These are phyloP conservation scores for Salix koriyanagi DNA, from an alignment of 345 rosid species.

Conservation along the genomic window DNA sequence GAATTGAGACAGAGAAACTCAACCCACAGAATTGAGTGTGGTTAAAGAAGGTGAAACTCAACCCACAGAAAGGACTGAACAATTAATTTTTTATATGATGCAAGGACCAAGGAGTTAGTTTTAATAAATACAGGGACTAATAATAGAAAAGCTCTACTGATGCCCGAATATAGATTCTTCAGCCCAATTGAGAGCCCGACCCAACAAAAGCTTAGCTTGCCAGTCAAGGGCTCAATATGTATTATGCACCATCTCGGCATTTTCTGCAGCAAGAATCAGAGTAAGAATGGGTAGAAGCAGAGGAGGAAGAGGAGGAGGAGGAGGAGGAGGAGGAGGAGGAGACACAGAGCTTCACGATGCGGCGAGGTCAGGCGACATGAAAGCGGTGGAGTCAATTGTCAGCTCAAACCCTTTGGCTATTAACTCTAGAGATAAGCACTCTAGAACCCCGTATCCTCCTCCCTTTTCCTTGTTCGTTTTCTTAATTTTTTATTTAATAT, in stretches of 20 bases:
- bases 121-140: too few species aligned
- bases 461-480: not conserved
- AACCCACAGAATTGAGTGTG: too few species aligned
- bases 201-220: not conserved
- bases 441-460: slow-evolving; percentile 92
- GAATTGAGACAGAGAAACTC: too few species aligned
- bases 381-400: slow-evolving; percentile 52
- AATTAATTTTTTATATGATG: too few species aligned
- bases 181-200: not conserved
- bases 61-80: too few species aligned
- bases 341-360: slow-evolving; percentile 63
- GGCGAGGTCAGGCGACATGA: slow-evolving; percentile 87
- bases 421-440: slow-evolving; percentile 92
- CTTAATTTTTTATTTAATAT: not conserved
- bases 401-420: slow-evolving; percentile 59
- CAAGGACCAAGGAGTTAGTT: too few species aligned
- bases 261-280: not conserved
- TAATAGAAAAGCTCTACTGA: too few species aligned
- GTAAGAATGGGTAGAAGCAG: not conserved
- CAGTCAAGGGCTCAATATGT: too few species aligned
- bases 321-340: slow-evolving; percentile 4
- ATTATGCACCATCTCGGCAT: too few species aligned
- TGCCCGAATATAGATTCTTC: not conserved
- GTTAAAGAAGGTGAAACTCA: too few species aligned
- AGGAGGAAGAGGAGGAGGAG: not conserved